phyloP scores from a whole-genome alignment of 345 rosid genomes.

The Brassica carinata region DNA sequence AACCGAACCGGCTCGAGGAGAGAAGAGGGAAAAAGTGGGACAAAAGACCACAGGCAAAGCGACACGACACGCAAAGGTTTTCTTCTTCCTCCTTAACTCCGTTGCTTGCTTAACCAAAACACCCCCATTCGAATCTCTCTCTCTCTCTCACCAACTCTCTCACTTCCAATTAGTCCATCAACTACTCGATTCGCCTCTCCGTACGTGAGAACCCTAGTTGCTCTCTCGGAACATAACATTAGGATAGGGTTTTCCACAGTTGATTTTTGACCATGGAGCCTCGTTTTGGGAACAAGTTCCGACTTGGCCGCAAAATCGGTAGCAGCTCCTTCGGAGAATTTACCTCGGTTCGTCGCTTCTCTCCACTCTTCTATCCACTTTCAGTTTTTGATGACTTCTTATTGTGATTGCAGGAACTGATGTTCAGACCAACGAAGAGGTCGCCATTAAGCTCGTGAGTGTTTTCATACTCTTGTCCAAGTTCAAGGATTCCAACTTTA shows the following conservation, averaged over 20 bases:
- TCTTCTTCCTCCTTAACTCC: not conserved
- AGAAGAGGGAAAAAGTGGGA: not conserved
- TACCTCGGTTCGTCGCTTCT: conserved; percentile 61
- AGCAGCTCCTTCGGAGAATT: conserved; percentile 98
- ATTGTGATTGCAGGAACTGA: conserved; percentile 61
- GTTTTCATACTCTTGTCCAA: not conserved
- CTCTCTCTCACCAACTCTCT: not conserved
- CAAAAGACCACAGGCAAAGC: conserved; percentile 33
- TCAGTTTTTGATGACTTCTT: not conserved
- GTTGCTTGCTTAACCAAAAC: conserved; percentile 1
- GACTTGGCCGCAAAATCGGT: conserved; percentile 96
- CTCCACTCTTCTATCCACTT: not conserved
- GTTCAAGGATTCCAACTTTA: not conserved
- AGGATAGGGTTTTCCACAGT: too few species aligned
- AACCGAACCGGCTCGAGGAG: not conserved
- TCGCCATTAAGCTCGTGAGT: conserved; percentile 95
- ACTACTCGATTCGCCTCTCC: not conserved
- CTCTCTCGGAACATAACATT: not conserved
- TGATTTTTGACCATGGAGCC: conserved; percentile 56
- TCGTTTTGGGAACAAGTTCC: conserved; percentile 82
- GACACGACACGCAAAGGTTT: conserved; percentile 35
- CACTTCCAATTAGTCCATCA: not conserved
- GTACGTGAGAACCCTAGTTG: conserved; percentile 6
- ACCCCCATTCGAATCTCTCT: conserved; percentile 15
- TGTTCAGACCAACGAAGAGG: conserved; percentile 87